Evolutionary conservation across 192 early-diverging fungal species (phyloP).

Genomic region (Podila epicladia): DNA sequence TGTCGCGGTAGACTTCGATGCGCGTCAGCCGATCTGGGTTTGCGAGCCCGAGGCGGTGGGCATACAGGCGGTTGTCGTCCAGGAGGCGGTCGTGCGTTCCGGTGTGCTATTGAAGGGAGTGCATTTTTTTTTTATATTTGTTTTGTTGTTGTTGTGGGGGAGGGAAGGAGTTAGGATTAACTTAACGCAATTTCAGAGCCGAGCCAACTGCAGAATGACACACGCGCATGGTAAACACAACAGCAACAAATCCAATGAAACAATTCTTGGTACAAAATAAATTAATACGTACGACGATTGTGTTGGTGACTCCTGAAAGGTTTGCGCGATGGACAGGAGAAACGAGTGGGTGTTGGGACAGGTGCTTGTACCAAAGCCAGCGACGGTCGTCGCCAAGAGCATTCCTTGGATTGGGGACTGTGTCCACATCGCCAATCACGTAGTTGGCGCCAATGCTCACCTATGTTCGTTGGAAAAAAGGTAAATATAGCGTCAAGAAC

Average conservation of each 20-base stretch:
- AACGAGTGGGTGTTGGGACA: conserved; percentile 36
- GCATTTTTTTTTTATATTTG: no score
- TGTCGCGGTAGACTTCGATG: conserved; percentile 27
- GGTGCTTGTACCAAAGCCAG: conserved; percentile 34
- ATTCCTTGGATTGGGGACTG: conserved; percentile 29
- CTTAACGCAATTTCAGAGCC: background rate
- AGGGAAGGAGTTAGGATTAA: background rate
- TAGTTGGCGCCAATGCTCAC: conserved; percentile 27
- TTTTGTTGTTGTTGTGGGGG: background rate
- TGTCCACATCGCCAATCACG: conserved; percentile 18
- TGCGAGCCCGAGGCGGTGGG: conserved; percentile 32
- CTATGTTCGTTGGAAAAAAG: background rate
- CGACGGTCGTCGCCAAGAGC: conserved; percentile 18
- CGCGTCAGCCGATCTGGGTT: conserved; percentile 16
- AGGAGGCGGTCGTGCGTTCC: conserved; percentile 37
- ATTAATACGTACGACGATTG: conserved; percentile 11
- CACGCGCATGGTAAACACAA: no score
- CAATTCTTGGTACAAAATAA: background rate
- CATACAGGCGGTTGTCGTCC: conserved; percentile 35
- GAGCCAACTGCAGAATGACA: background rate
- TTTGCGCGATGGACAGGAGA: conserved; percentile 33
- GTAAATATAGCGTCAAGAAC: no score
- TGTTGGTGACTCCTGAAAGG: conserved; percentile 18
- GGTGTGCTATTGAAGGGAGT: conserved; percentile 12
- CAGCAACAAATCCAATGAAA: no score